Evolutionary conservation across 805 yeast species (phyloP).

Genomic region (Starmera caribaea): DNA sequence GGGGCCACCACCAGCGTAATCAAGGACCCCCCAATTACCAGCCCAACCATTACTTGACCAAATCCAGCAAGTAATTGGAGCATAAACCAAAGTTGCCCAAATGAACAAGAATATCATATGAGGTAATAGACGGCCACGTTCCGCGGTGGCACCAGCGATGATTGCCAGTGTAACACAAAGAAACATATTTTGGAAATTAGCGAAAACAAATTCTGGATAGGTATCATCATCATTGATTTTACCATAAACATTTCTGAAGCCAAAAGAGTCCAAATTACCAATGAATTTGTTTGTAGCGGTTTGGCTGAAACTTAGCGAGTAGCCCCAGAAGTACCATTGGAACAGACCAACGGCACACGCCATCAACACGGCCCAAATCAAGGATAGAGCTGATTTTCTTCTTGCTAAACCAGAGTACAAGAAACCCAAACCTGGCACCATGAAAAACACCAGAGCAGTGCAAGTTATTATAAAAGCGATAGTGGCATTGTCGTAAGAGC

Average conservation of each 20-base stretch:
- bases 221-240: slow-evolving; percentile 26
- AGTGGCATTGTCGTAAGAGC: slow-evolving; percentile 34
- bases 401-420: slow-evolving; percentile 87
- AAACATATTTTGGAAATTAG: slow-evolving; percentile 86
- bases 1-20: slow-evolving; percentile 97
- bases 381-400: slow-evolving; percentile 79
- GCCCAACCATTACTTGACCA: slow-evolving; percentile 97
- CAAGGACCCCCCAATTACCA: slow-evolving; percentile 80
- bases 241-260: slow-evolving; percentile 62
- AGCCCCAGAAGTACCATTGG: slow-evolving; percentile 99
- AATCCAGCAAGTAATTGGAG: slow-evolving; percentile 93
- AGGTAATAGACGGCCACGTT: slow-evolving; percentile 84
- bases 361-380: slow-evolving; percentile 74
- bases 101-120: slow-evolving; percentile 71
- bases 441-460: slow-evolving; percentile 68
- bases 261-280: slow-evolving; percentile 79
- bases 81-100: slow-evolving; percentile 88
- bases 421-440: slow-evolving; percentile 94
- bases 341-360: slow-evolving; percentile 65
- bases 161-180: slow-evolving; percentile 87
- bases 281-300: slow-evolving; percentile 77
- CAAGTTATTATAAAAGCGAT: slow-evolving; percentile 47
- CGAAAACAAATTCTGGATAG: slow-evolving; percentile 79
- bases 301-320: slow-evolving; percentile 78
- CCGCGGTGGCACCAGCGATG: slow-evolving; percentile 87